Evolutionary conservation across 768 basidiomycete species (phyloP).

Genomic region (Lentinula raphanica): DNA sequence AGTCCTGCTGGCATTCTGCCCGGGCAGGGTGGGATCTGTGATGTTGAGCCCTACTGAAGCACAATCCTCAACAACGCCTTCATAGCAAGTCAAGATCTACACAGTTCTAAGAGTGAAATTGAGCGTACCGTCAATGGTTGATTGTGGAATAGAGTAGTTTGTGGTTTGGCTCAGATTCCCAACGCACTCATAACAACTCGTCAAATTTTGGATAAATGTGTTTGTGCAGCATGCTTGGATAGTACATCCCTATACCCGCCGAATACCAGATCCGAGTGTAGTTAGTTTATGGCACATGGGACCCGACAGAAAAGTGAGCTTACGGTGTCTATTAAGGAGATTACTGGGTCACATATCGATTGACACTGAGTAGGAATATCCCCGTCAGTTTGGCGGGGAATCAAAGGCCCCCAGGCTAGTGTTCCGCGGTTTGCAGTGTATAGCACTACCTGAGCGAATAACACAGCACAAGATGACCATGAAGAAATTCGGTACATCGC

Average conservation of each 20-base stretch:
- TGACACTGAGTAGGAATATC: not conserved
- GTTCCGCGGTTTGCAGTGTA: not conserved
- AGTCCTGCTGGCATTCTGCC: conserved; percentile 1
- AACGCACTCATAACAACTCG: not conserved
- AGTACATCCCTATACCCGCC: not conserved
- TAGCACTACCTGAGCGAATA: not conserved
- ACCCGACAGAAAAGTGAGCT: not conserved
- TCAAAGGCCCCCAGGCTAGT: not conserved
- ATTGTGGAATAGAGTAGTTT: not conserved
- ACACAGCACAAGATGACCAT: not conserved
- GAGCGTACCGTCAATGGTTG: not conserved
- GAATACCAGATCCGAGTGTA: not conserved
- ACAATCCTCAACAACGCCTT: not conserved
- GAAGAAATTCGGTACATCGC: not conserved
- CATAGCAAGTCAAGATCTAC: too few species aligned
- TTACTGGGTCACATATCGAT: not conserved
- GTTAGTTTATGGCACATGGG: not conserved
- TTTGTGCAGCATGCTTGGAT: not conserved
- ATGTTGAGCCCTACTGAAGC: conserved; percentile 2
- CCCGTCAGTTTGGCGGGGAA: not conserved
- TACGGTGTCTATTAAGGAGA: not conserved
- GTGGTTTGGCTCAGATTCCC: not conserved
- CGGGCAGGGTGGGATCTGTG: conserved; percentile 3
- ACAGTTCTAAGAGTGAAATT: too few species aligned
- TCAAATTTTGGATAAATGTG: not conserved